Evolutionary conservation across 345 rosid species (phyloP), one percentile per base, ranked within the genome.

Genomic region (Arabis alpina): DNA sequence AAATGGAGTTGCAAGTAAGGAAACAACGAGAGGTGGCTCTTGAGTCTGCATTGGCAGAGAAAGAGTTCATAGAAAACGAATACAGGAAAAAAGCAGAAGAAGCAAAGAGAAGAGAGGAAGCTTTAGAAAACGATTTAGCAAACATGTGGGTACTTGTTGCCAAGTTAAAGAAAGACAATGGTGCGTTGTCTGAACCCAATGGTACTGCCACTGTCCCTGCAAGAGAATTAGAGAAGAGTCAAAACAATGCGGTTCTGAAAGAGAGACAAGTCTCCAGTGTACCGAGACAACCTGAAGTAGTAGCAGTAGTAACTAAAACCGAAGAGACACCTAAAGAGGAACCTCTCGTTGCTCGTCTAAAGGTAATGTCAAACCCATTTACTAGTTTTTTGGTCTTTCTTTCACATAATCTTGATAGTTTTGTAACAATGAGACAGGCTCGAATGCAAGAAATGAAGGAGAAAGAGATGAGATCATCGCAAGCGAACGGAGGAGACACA

Each of bases 111-210:
- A 86, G 89, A 82, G 98, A 95, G 80, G 97, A 87, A 73, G 84
- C 94, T 80, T 73, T 92, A 34, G 99, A 95, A 83, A 95, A 88
- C 69, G 99, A 95, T 82, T 77, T 92, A 63, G 98, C 99, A 28
- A 92, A 88, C 77, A 95, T 95, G 99, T 92, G 99, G 98, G 97
- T 92, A 54, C 97, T 95, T 81, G 99, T 95, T 77, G 99, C 99
- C 34, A 92, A 86, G 83, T 81, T 95, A 69, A 95, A 95, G 85
- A 95, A 87, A 79, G 96, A 85, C 1, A 90, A 84, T 45, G 84
- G 84, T 43, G 81, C 73, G 37, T 59, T 78, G 65, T 76, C 87
- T n/a, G 77, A 64, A 23, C 8, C 45, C 43, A 79, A 77, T 48
- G 84, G 71, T n/a, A 67, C 69, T 66, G 58, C 54, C 42, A 66